Percentiles rank a stretch among this genome's conserved stretches.
Evolutionary conservation across 2,329 filamentous ascomycete genomes (phyloP).

Genomic region (Alternaria brassicicola): DNA sequence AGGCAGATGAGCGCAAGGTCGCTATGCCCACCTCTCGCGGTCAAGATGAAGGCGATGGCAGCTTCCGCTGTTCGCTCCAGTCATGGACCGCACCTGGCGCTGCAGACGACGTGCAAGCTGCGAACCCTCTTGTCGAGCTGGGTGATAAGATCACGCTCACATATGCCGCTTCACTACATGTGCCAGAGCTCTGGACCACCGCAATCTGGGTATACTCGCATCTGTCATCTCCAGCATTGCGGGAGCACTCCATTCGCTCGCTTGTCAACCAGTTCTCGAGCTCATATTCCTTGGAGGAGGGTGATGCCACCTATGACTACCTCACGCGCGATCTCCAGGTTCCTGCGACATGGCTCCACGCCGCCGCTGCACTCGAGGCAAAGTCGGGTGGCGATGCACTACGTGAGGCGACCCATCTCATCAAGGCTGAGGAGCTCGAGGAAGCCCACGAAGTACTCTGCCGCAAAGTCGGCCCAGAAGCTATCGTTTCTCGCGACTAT

Average conservation of each 20-base stretch:
- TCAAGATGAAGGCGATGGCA: conserved; percentile 16
- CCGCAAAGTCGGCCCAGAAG: conserved; percentile 77
- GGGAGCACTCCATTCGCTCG: conserved; percentile 74
- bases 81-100: conserved; percentile 37
- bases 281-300: conserved; percentile 64
- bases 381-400: conserved; percentile 71
- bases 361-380: conserved; percentile 83
- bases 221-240: conserved; percentile 67
- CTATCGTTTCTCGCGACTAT: conserved; percentile 84
- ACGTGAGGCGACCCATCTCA: conserved; percentile 68
- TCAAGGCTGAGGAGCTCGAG: conserved; percentile 75
- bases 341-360: conserved; percentile 80
- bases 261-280: conserved; percentile 65
- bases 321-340: conserved; percentile 71
- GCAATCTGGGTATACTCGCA: conserved; percentile 80
- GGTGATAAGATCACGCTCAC: conserved; percentile 62
- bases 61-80: conserved; percentile 32
- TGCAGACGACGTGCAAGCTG: conserved; percentile 58
- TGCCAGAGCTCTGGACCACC: conserved; percentile 44
- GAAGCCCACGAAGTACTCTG: conserved; percentile 87
- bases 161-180: conserved; percentile 47
- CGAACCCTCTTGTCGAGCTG: conserved; percentile 63
- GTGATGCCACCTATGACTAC: conserved; percentile 62
- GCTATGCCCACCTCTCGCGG: conserved; percentile 39
- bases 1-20: conserved; percentile 37